phyloP scores from a whole-genome alignment of 495 filamentous ascomycete genomes.

The Terfezia claveryi region DNA sequence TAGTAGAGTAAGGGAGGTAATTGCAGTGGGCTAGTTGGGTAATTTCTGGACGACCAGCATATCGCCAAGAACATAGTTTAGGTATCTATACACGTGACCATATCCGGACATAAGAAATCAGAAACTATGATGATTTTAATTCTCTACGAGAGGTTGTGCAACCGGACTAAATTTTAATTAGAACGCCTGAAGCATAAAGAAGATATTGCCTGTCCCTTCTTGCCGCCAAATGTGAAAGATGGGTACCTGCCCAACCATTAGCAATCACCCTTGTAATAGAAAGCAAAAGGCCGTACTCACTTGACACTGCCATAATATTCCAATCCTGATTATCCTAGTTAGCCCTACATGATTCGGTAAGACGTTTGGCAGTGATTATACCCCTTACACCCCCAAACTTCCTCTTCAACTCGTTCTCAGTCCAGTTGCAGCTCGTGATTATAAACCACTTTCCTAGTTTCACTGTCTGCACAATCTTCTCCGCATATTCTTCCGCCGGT shows the following conservation, averaged over 20 bases:
- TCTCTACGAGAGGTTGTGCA: too few species aligned
- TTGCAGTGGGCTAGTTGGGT: too few species aligned
- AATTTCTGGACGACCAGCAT: too few species aligned
- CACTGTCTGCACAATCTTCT: slow-evolving; percentile 40
- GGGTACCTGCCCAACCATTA: slow-evolving; percentile 32
- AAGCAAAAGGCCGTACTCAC: neutral
- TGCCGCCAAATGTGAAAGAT: slow-evolving; percentile 65
- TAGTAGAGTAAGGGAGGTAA: neutral
- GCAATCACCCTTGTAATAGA: neutral
- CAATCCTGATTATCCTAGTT: slow-evolving; percentile 19
- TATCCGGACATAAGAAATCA: too few species aligned
- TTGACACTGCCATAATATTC: slow-evolving; percentile 40
- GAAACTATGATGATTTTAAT: too few species aligned
- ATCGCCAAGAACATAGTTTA: too few species aligned
- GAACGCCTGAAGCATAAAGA: slow-evolving; percentile 43
- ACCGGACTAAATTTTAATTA: too few species aligned
- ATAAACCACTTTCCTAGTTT: slow-evolving; percentile 48
- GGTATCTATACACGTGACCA: too few species aligned
- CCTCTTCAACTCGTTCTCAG: slow-evolving; percentile 55
- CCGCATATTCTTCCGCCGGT: slow-evolving; percentile 51
- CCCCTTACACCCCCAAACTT: slow-evolving; percentile 17
- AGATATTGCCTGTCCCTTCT: slow-evolving; percentile 64
- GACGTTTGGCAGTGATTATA: neutral
- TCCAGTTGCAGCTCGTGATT: slow-evolving; percentile 96
- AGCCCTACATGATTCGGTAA: neutral